Conservation (phyloP, 768 basidiomycete species). For the Boletales sp. region DNA sequence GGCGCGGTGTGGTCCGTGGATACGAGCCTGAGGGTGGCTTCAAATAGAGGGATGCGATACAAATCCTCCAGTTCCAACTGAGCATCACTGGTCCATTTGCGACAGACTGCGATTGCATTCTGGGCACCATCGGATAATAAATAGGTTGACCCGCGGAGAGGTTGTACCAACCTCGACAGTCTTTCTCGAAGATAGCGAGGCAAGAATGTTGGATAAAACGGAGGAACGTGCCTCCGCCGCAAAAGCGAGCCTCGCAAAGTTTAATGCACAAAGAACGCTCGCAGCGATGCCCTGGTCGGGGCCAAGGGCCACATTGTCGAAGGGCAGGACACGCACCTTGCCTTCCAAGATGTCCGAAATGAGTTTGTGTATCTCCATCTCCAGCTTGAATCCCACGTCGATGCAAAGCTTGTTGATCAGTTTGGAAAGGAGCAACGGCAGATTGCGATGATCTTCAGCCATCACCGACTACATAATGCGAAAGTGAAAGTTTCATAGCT, state of each 20-base stretch:
- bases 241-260: conserved; percentile 52
- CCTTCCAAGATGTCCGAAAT: conserved; percentile 21
- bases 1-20: conserved; percentile 36
- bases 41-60: conserved; percentile 44
- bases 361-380: conserved; percentile 12
- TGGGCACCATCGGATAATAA: conserved; percentile 18
- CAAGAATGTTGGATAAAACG: conserved; percentile 10
- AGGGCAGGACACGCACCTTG: conserved; percentile 38
- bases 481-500: not conserved
- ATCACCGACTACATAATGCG: not conserved
- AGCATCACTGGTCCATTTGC: conserved; percentile 40
- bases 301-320: conserved; percentile 41
- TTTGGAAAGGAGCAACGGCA: conserved; percentile 6
- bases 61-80: conserved; percentile 54
- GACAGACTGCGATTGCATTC: conserved; percentile 51
- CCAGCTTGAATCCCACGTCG: not conserved
- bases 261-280: conserved; percentile 56
- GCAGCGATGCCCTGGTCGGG: conserved; percentile 31
- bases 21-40: conserved; percentile 34
- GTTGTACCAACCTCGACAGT: conserved; percentile 16
- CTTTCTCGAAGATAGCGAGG: conserved; percentile 9
- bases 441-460: conserved; percentile 3
- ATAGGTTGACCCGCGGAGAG: no score
- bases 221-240: not conserved
- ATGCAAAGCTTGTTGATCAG: not conserved